Base-by-base conservation (phyloP, 2,329 filamentous ascomycete genomes). In the Acrocalymma vagum region DNA sequence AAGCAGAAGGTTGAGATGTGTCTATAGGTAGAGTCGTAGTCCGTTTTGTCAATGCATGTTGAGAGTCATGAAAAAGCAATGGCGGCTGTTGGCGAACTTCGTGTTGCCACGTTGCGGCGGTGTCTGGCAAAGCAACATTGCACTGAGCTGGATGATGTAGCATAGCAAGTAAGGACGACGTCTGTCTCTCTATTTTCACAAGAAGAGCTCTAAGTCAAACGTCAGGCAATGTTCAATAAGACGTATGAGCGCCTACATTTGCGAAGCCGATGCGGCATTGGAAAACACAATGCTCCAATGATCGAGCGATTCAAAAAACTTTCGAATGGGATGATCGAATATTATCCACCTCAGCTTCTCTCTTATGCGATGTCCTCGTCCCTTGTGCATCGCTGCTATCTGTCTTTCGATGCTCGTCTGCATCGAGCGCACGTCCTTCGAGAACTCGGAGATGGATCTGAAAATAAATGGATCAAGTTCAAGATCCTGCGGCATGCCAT, bases 251-350 rank as follows among this genome's bases (percentile, higher is more conserved):
- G 21, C 40, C 15, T 3, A 48, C 44, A 48, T 16, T 29, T 43
- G 23, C 14, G 30, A 13, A 6, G 13, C 29, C 15, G 17, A 26
- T 6, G 24, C 18, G 5, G 39, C 39, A 3, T 33, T 34, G 8
- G 27, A 38, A 21, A 51, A 42, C 5, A 51, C 26, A 2, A 17
- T 38, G 17, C 38, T 16, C 39, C 41, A 51, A 23, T 42, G 30
- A 11, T 51, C 48, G 10, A 48, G 17, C 10, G 36, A 31, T 10
- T 20, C 30, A 14, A 29, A 48, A 25, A 51, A 51, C 24, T 39
- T 48, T 8, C 22, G 31, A 4, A 48, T 8, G 15, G 29, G 29
- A 14, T 40, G 35, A 31, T 48, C 41, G 10, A 32, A 48, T 2
- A 34, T 26, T n/a, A 51, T 22, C 48, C 44, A 48, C 21, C 21